Base-by-base conservation (phyloP, 2,329 filamentous ascomycete genomes). In the Thielaviopsis ethacetica region DNA sequence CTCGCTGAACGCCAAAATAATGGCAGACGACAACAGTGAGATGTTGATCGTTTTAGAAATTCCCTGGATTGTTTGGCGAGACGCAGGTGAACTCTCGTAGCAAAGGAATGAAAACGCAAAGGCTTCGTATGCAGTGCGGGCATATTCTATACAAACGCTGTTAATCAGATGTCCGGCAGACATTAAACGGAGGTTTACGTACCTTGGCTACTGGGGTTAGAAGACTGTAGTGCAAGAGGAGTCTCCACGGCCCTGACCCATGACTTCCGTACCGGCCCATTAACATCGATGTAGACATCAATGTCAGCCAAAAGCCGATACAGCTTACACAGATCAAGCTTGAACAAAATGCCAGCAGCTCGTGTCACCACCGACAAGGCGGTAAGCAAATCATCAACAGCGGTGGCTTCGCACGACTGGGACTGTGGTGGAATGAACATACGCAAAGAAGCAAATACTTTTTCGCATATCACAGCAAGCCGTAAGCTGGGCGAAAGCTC, bases 61-160 rank as follows among this genome's bases (percentile, higher is more conserved):
- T 17, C 30, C 52, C 24, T 53, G 41, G n/a, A 58, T 53, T 13
- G 54, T 34, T 12, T 21, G 6, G 7, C 56, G 50, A 17, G 22
- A 19, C 17, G 21, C 24, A 13, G 9, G 9, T 7, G 56, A 53
- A 30, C 56, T 58, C 12, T 58, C 50, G 19, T 30, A 65, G 1
- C 71, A 66, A 10, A 77, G 61, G 59, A 76, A 76, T 3, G 65
- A 64, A n/a, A 67, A 65, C 2, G 70, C 70, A 56, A 76, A 68
- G 3, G 70, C 68, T 22, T 61, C 59, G 44, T 75, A 75, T 0
- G 21, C n/a, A 22, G 38, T 19, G 26, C 19, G 4, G 22, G 30
- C 55, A 12, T 58, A 56, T 22, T 38, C 19, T 53, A 12, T 19
- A 50, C 15, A 30, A 44, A 44, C 5, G 17, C 5, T 17, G 38